Evolutionary conservation across 1,284 basidiomycete genomes (phyloP), one percentile per base, ranked within the genome.

Genomic region (Papiliotrema terrestris): DNA sequence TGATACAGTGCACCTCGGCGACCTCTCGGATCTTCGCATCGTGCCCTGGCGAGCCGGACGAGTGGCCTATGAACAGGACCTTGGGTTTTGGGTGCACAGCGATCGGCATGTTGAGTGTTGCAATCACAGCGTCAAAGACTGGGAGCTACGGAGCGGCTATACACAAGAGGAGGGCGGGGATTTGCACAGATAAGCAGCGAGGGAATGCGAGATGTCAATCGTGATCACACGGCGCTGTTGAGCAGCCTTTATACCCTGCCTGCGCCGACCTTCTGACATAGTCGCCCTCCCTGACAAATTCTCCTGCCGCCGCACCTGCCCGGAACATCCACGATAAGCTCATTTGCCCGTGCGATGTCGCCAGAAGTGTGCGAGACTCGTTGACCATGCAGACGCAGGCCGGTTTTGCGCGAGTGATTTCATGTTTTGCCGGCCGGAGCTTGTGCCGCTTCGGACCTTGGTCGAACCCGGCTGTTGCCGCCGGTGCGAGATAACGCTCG

Each of bases 1-100:
- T n/a, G 45, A 47, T 47, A 14, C 45, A 47, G 35, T 47, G 45
- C 26, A 51, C 49, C 3, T 55, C 49, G 22, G 54, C 52, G 3
- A 54, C 22, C 45, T 54, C 52, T 9, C 52, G 14, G 36, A 54
- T 47, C 43, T 45, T 23, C 37, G 19, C 8, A 41, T 54, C 52
- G 20, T 38, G 23, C 13, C 25, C 44, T 17, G 13, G 22, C 8
- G 36, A 25, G 25, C 52, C 52, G 25, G 38, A 47, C 9, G 45
- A 43, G 29, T 54, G n/a, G 2, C 52, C 45, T 6, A 54, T 47
- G 15, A 54, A 42, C 29, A 54, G 38, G 6, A 54, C 45, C 47
- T 35, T 47, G 14, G 52, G 52, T 35, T 48, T 47, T 8, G 43
- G 25, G 6, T 23, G 9, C 4, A 47, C 9, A 35, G 45, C 45